These are phyloP conservation scores for Penicillium angulare DNA, from an alignment of 495 filamentous ascomycete genomes.

Conservation along the genomic window DNA sequence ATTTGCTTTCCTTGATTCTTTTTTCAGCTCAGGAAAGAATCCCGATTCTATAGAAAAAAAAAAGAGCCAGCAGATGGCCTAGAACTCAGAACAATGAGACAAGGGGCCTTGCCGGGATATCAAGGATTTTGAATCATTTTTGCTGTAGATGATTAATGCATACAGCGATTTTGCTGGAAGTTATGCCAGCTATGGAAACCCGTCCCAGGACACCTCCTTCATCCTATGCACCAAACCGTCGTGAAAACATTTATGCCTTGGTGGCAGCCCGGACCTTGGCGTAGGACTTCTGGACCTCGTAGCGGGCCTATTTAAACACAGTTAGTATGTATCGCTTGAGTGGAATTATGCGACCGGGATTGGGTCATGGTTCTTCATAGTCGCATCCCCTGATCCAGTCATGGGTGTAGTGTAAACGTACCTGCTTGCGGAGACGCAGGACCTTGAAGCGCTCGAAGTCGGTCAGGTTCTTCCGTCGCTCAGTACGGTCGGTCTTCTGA, in stretches of 20 bases:
- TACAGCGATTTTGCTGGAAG: constrained; percentile 46
- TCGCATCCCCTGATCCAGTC: neutral
- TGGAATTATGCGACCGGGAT: neutral
- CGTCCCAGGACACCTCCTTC: constrained; percentile 48
- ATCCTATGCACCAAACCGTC: constrained; percentile 50
- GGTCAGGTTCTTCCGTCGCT: constrained; percentile 85
- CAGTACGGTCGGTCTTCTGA: constrained; percentile 77
- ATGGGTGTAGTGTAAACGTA: constrained; percentile 32
- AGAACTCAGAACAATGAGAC: constrained; percentile 28
- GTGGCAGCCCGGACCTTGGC: constrained; percentile 67
- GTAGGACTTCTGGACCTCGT: constrained; percentile 90
- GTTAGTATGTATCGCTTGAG: constrained; percentile 9
- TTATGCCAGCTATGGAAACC: constrained; percentile 48
- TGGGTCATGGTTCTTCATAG: neutral
- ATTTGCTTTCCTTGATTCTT: constrained; percentile 15
- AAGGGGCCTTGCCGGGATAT: constrained; percentile 44
- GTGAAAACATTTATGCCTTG: constrained; percentile 49
- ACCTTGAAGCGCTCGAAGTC: constrained; percentile 99
- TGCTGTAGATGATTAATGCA: constrained; percentile 49
- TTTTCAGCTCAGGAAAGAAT: constrained; percentile 7
- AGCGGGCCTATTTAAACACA: constrained; percentile 60
- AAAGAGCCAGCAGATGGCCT: constrained; percentile 23
- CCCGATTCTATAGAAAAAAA: constrained; percentile 23
- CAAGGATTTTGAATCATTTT: constrained; percentile 51
- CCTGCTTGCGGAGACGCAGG: constrained; percentile 95